These are phyloP conservation scores for Naganishia vaughanmartiniae DNA, from an alignment of 768 basidiomycete genomes.

Conservation along the genomic window DNA sequence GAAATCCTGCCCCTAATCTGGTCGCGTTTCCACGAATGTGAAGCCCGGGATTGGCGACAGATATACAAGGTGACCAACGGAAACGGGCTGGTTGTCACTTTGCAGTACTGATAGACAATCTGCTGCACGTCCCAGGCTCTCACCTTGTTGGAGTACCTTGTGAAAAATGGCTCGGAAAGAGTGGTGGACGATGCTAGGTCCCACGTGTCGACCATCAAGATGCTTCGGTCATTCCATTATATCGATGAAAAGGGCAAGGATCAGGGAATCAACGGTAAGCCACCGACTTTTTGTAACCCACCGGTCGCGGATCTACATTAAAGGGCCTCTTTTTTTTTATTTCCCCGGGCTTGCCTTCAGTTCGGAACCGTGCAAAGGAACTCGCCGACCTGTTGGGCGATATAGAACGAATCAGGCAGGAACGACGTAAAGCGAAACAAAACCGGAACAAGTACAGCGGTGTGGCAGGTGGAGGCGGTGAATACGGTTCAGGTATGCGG, in stretches of 20 bases:
- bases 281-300: no score
- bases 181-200: conserved; percentile 96
- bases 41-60: conserved; percentile 95
- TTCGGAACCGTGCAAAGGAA: conserved; percentile 90
- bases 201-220: conserved; percentile 91
- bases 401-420: conserved; percentile 81
- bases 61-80: conserved; percentile 78
- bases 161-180: conserved; percentile 95
- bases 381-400: conserved; percentile 87
- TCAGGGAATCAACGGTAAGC: conserved; percentile 89
- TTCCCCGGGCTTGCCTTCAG: no score
- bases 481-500: conserved; percentile 61
- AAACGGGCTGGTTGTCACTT: neutral
- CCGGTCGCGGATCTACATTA: neutral
- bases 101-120: neutral
- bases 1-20: conserved; percentile 99
- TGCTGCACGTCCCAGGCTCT: conserved; percentile 61
- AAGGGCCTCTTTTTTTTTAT: neutral
- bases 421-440: conserved; percentile 85
- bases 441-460: conserved; percentile 89
- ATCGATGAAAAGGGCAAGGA: conserved; percentile 99
- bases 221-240: conserved; percentile 96
- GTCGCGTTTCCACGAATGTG: conserved; percentile 63
- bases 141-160: conserved; percentile 88
- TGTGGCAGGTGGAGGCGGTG: conserved; percentile 48